phyloP scores from a whole-genome alignment of 345 rosid species.

The Ricinus communis region DNA sequence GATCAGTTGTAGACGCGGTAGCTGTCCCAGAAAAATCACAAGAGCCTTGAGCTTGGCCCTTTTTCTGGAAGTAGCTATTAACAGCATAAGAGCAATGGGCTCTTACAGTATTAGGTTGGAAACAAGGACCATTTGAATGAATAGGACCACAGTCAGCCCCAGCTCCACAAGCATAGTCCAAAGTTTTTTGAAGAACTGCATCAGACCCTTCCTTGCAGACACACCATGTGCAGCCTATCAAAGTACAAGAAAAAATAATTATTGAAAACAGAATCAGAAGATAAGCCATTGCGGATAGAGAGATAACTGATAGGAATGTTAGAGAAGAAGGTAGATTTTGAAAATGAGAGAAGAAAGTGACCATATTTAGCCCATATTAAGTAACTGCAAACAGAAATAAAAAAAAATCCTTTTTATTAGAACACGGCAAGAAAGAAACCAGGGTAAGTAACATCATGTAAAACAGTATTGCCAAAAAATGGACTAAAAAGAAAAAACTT shows the following conservation, averaged over 20 bases:
- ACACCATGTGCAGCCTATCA: constrained; percentile 72
- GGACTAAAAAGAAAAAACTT: no score
- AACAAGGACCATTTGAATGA: constrained; percentile 61
- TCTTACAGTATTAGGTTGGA: constrained; percentile 66
- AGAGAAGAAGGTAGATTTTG: background rate
- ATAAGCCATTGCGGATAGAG: background rate
- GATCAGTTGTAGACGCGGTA: constrained; percentile 24
- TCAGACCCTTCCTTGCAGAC: constrained; percentile 69
- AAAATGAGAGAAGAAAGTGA: background rate
- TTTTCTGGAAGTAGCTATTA: constrained; percentile 85
- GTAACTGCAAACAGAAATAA: background rate
- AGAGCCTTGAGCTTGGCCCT: constrained; percentile 64
- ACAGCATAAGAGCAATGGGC: constrained; percentile 86
- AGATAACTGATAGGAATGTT: background rate
- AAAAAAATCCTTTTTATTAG: no score
- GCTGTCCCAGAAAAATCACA: constrained; percentile 89
- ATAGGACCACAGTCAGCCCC: constrained; percentile 87
- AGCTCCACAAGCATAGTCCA: constrained; percentile 94
- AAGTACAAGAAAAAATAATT: background rate
- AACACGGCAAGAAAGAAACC: background rate
- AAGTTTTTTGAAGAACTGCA: constrained; percentile 57
- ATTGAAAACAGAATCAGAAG: background rate
- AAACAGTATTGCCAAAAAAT: no score
- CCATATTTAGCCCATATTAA: background rate
- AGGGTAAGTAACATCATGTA: background rate